Conservation (phyloP, 768 basidiomycete genomes). For the Leccinum boreale region DNA sequence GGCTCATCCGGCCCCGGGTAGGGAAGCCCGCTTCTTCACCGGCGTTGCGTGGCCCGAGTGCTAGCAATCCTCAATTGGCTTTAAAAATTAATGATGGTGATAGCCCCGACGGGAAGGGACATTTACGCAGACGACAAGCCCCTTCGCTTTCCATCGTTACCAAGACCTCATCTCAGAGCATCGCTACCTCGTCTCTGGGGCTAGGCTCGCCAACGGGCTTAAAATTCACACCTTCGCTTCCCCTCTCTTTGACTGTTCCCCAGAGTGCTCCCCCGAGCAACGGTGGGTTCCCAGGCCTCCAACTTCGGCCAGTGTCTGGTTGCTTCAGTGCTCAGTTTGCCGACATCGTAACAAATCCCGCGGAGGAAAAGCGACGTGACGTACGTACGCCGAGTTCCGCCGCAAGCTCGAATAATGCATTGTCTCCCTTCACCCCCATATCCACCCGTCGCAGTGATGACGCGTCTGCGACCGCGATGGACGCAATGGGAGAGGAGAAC, state of each 20-base stretch:
- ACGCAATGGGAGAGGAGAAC: conserved; percentile 40
- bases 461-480: conserved; percentile 19
- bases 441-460: conserved; percentile 35
- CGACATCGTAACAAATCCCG: conserved; percentile 34
- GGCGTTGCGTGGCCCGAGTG: conserved; percentile 26
- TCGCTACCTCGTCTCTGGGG: conserved; percentile 15
- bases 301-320: conserved; percentile 72
- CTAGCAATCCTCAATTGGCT: conserved; percentile 17
- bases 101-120: conserved; percentile 19
- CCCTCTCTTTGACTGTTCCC: conserved; percentile 30
- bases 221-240: conserved; percentile 8
- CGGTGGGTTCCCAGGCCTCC: conserved; percentile 61
- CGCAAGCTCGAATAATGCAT: conserved; percentile 35
- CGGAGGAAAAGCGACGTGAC: conserved; percentile 36
- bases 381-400: conserved; percentile 50
- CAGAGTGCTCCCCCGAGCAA: conserved; percentile 67
- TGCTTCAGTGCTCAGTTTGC: conserved; percentile 71
- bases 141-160: conserved; percentile 31
- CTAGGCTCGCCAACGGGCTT: conserved; percentile 6
- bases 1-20: conserved; percentile 30
- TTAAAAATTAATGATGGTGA: conserved; percentile 5
- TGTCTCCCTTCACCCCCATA: conserved; percentile 49
- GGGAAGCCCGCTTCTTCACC: conserved; percentile 43
- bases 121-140: conserved; percentile 28
- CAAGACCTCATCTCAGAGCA: conserved; percentile 12